A percentile compares a stretch with the other conserved stretches of the same genome.
Conservation (phyloP, 768 basidiomycete species). For the Terana coerulea region DNA sequence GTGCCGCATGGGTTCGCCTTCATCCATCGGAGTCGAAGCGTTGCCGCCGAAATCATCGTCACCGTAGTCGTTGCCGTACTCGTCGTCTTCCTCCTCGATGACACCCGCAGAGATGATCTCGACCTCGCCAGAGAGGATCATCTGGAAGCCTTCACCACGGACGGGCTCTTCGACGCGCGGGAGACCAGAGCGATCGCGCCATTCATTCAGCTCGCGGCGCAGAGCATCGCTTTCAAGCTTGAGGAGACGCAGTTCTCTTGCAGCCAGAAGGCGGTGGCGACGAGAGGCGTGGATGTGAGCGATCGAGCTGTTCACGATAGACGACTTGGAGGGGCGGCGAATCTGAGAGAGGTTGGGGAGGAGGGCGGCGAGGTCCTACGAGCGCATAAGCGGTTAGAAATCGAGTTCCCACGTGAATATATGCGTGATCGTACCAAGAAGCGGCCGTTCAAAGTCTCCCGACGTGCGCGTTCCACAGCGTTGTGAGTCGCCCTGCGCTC, state of each 20-base stretch:
- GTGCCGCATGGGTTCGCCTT: conserved; percentile 21
- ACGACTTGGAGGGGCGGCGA: conserved; percentile 92
- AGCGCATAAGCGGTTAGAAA: conserved; percentile 4
- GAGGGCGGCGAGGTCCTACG: conserved; percentile 88
- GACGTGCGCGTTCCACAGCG: conserved; percentile 89
- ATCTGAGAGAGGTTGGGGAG: conserved; percentile 89
- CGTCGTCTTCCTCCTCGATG: conserved; percentile 54
- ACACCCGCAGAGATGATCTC: conserved; percentile 52
- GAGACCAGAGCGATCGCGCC: conserved; percentile 76
- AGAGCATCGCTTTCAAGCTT: conserved; percentile 84
- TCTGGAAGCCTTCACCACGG: conserved; percentile 66
- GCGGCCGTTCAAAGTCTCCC: conserved; percentile 90
- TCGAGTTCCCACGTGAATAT: not conserved
- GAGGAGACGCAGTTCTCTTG: conserved; percentile 75
- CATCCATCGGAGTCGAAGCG: conserved; percentile 16
- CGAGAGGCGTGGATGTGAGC: conserved; percentile 82
- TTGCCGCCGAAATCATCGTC: conserved; percentile 32
- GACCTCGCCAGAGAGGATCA: conserved; percentile 67
- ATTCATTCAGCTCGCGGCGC: conserved; percentile 89
- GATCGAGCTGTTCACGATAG: conserved; percentile 95
- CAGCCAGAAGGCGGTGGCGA: conserved; percentile 75
- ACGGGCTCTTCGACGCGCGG: conserved; percentile 70
- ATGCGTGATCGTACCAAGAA: conserved; percentile 62
- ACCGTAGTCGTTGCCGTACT: conserved; percentile 38
- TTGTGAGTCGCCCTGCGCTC: conserved; percentile 97